Evolutionary conservation across 208 protist genomes (phyloP), one percentile per base, ranked within the genome.

Genomic region (Leishmania braziliensis): DNA sequence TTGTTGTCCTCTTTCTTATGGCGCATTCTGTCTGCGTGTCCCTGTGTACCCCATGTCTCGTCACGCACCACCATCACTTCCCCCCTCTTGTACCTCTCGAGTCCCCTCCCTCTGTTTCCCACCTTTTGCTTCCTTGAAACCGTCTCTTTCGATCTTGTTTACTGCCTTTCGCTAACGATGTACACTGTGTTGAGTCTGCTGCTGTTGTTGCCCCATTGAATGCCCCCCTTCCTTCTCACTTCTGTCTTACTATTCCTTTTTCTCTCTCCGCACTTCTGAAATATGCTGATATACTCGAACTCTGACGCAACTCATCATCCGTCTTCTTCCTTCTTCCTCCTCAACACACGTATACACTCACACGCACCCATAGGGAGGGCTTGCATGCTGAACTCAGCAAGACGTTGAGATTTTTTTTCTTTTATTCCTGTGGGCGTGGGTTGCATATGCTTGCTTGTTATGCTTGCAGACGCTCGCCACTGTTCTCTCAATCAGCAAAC

Each of bases 51-150:
- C 39, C 39, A 5, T 26, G 9, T 18, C 29, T 14, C 39, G 6
- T 71, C n/a, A 50, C 4, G 20, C 43, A 36, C 70, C 8, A 26
- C 23, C 70, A 18, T 14, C 23, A 16, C 50, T 14, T n/a, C 70
- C n/a, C 33, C 16, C 18, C 76, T 65, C 72, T 78, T 69, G 78
- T 82, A 82, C 60, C 50, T 36, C 72, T 83, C n/a, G 46, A 26
- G 20, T 46, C n/a, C 39, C 14, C 43, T 56, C 72, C 26, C 50
- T 66, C 26, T 72, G 33, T 48, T 74, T 83, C 20, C 66, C 43
- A 46, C 43, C 46, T 43, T 68, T 79, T 5, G 4, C 29, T 75
- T 79, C n/a, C n/a, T 46, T 82, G 53, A 1, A 23, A 46, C 33
- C 36, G 16, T 39, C 18, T 70, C 56, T 70, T 48, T 39, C 0